Conservation (phyloP, 2,329 filamentous ascomycete genomes). For the Fulvia fulva region DNA sequence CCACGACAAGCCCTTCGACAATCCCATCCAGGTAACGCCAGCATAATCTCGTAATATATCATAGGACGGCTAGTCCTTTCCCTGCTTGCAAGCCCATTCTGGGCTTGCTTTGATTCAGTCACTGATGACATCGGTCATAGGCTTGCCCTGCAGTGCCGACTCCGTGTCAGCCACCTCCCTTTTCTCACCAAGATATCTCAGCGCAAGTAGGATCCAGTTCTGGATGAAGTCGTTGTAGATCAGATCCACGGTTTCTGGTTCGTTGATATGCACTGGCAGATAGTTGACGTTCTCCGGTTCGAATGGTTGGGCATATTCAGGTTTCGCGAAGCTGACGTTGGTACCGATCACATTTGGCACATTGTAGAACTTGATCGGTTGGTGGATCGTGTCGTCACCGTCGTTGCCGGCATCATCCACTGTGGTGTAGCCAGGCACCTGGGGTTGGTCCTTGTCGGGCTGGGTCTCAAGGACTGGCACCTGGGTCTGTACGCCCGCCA, state of each 20-base stretch:
- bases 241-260: conserved; percentile 74
- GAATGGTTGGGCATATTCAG: conserved; percentile 14
- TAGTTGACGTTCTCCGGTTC: conserved; percentile 21
- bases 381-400: conserved; percentile 87
- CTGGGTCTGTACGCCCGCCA: conserved; percentile 4
- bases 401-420: conserved; percentile 75
- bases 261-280: conserved; percentile 20
- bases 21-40: neutral
- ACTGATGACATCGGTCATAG: conserved; percentile 55
- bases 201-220: conserved; percentile 71
- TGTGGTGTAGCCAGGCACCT: conserved; percentile 81
- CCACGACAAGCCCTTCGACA: neutral
- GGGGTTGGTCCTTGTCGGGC: conserved; percentile 19
- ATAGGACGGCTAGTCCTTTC: neutral
- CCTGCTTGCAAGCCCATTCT: conserved; percentile 46
- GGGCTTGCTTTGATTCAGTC: conserved; percentile 51
- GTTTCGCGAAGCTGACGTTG: conserved; percentile 56
- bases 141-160: conserved; percentile 51
- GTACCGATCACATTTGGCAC: conserved; percentile 83
- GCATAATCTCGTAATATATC: neutral
- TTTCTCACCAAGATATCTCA: conserved; percentile 58
- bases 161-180: conserved; percentile 50
- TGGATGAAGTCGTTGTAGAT: conserved; percentile 91
- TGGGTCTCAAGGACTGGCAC: conserved; percentile 10
- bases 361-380: conserved; percentile 66